Base-by-base conservation (phyloP, 129 eudicot species). In the sunflower (Helianthus annuus) region DNA sequence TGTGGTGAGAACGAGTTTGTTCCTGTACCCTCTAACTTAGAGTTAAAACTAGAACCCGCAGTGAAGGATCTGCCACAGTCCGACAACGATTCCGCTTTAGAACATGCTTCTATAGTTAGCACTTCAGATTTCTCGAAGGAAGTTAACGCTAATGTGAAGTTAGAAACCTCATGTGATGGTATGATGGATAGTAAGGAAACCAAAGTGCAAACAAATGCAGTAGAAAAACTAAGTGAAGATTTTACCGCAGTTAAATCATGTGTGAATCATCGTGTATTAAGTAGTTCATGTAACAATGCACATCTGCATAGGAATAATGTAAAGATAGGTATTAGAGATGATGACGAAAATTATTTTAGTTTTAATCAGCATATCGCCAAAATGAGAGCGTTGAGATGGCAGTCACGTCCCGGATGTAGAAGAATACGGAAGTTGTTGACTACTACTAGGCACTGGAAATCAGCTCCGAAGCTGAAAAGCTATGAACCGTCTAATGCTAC, bases 251-350 rank as follows among this genome's bases (percentile, higher is more conserved):
- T 22, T 45, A 80, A 70, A 66, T 70, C 76, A 39, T 51, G 53
- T 84, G 81, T 72, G 78, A 87, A 84, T 80, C 82, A 70, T 79
- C 68, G 63, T 78, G 74, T 79, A 24, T 66, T 81, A 70, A 82
- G 56, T 72, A 85, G 85, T 66, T 82, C 91, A 66, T 87, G 78
- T 66, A 80, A 84, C 82, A 81, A 82, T 83, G 92, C 88, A 80
- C 87, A 88, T 83, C 64, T 84, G 89, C 94, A 70, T 39, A 71
- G 86, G 90, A 83, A 78, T 57, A 68, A 80, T 88, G 95, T 88
- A 85, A 91, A 88, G 36, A 32, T 88, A 86, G 85, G 82, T 57
- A 68, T 76, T 84, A 91, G 87, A 88, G 97, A 95, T 88, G 96
- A 90, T 80, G 99, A 95, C 69, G 99, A 95, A 70, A 88, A 88